Evolutionary conservation across 2,329 filamentous ascomycete genomes (phyloP).

Genomic region (Capronia americana): DNA sequence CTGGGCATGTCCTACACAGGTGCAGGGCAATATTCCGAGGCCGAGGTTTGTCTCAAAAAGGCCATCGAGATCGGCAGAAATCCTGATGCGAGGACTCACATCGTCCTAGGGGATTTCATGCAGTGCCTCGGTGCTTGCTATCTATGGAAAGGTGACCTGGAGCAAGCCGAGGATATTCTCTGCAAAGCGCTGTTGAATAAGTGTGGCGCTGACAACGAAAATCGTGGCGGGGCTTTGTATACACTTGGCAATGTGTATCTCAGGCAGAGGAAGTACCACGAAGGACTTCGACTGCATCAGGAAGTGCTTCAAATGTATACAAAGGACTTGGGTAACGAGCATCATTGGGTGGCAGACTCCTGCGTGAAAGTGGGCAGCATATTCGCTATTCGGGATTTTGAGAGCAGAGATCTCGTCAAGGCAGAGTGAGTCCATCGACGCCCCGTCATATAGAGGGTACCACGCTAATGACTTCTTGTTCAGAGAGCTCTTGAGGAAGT

Average conservation of each 20-base stretch:
- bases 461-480: constrained; percentile 1
- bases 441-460: neutral
- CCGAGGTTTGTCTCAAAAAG: constrained; percentile 1
- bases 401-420: constrained; percentile 3
- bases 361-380: constrained; percentile 2
- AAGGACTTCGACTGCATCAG: constrained; percentile 4
- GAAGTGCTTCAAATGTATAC: constrained; percentile 3
- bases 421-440: constrained; percentile 1
- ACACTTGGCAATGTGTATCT: constrained; percentile 2
- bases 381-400: constrained; percentile 2
- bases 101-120: constrained; percentile 2
- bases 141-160: constrained; percentile 3
- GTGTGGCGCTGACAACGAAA: constrained; percentile 3
- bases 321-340: constrained; percentile 2
- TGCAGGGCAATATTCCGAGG: constrained; percentile 1
- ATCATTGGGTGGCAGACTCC: constrained; percentile 4
- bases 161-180: constrained; percentile 3
- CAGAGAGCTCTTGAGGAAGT: constrained; percentile 2
- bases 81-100: constrained; percentile 1
- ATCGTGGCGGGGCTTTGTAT: constrained; percentile 4
- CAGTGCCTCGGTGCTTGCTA: constrained; percentile 4
- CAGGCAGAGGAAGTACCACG: constrained; percentile 1
- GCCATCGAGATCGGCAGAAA: constrained; percentile 3
- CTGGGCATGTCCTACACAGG: constrained; percentile 3
- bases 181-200: constrained; percentile 1